Evolutionary conservation across 805 yeast species (phyloP), one percentile per base, ranked within the genome.

Genomic region (Hanseniaspora lachancei): DNA sequence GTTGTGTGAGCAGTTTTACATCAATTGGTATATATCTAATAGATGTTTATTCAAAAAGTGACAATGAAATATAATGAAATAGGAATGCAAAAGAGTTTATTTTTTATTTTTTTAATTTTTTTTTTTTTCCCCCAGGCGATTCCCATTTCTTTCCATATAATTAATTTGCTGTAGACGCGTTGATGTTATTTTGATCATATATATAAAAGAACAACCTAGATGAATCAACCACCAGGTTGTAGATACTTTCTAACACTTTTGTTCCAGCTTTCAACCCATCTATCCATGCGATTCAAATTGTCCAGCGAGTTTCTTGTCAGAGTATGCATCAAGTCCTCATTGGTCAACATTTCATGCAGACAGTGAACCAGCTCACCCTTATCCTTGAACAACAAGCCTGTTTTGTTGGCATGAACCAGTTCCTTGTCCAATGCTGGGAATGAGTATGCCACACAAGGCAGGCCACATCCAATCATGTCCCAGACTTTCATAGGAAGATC

Each of bases 401-500:
- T 89, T 0, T 69, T 72, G 1, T 77, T 77, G 49, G 82, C 77
- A 47, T 76, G 72, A 1, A 93, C 91, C 46, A 93, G 71, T 66
- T 93, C 98, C 7, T 73, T 72, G 2, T 9, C 34, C 15, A 91
- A 75, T 1, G 95, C 91, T 0, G 84, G 80, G 66, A 87, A 93
- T 39, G 75, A 72, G 57, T 89, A 72, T 0, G 96, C 79, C 2
- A 89, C 72, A 0, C 89, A 97, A 0, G 98, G 99, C 13, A 93
- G 72, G 0, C 97, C 97, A 60, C 93, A 86, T 0, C 98, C 98
- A 72, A 91, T 89, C 77, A 91, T 81, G 64, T 93, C 99, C 6
- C 91, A 83, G 38, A 93, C 86, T 68, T 93, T 93, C 99, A 93
- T 93, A 0, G 99, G 99, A 57, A 93, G 74, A 64, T 93, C 99